phyloP scores from a whole-genome alignment of 495 filamentous ascomycete species.

The Evernia prunastri region DNA sequence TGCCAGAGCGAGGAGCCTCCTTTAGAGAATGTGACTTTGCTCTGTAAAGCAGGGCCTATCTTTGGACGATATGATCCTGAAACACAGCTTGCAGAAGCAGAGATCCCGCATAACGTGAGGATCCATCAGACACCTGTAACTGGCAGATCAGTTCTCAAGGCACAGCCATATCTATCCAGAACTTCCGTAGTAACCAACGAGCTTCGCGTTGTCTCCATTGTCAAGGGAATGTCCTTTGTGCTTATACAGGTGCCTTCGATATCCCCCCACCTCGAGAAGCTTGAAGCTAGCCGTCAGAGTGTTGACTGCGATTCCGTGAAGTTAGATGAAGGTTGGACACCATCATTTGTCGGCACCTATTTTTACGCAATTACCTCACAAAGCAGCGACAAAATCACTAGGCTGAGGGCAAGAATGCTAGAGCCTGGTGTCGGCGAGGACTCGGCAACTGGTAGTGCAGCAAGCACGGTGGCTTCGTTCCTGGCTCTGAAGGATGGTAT shows the following conservation, averaged over 20 bases:
- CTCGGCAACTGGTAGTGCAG: slow-evolving; percentile 62
- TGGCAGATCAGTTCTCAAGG: slow-evolving; percentile 25
- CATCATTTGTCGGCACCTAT: slow-evolving; percentile 47
- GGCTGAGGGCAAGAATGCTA: slow-evolving; percentile 50
- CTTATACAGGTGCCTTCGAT: slow-evolving; percentile 44
- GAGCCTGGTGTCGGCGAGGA: slow-evolving; percentile 50
- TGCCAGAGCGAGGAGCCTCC: slow-evolving; percentile 28
- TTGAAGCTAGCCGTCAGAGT: slow-evolving; percentile 16
- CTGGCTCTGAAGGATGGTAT: slow-evolving; percentile 41
- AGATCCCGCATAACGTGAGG: slow-evolving; percentile 57
- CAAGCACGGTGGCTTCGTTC: slow-evolving; percentile 49
- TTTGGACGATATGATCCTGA: slow-evolving; percentile 34
- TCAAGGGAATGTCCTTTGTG: slow-evolving; percentile 63
- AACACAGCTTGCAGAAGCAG: slow-evolving; percentile 37
- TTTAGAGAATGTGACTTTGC: slow-evolving; percentile 33
- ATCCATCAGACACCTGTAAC: slow-evolving; percentile 40
- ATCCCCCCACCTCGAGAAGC: slow-evolving; percentile 28
- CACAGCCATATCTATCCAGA: slow-evolving; percentile 27
- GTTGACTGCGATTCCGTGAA: slow-evolving; percentile 19
- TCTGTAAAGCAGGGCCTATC: slow-evolving; percentile 55
- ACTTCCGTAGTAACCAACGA: slow-evolving; percentile 11
- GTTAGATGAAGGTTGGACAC: slow-evolving; percentile 54
- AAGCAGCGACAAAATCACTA: slow-evolving; percentile 23
- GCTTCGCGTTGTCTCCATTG: slow-evolving; percentile 54
- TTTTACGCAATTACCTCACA: slow-evolving; percentile 44